Percentiles rank a stretch among this genome's conserved stretches.
These are phyloP conservation scores for Taiozyma sp. DNA, from an alignment of 1,139 yeast species.

Conservation along the genomic window DNA sequence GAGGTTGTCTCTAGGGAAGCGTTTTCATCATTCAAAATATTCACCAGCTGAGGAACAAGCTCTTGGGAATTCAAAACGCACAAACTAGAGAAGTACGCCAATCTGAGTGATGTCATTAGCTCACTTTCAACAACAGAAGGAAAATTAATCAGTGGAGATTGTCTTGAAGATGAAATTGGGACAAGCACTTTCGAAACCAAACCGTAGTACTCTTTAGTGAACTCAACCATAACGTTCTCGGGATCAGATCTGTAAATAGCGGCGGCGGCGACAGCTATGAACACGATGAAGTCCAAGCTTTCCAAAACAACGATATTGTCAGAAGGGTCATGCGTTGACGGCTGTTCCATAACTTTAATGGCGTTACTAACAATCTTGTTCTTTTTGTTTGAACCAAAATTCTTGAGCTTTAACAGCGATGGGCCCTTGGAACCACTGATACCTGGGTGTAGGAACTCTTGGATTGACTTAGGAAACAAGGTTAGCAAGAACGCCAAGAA, in stretches of 20 bases:
- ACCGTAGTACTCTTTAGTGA: constrained; percentile 37
- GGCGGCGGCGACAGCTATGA: constrained; percentile 34
- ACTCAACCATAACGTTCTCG: constrained; percentile 39
- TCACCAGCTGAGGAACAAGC: constrained; percentile 22
- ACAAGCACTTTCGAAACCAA: constrained; percentile 30
- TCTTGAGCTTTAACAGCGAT: constrained; percentile 18
- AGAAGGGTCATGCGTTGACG: constrained; percentile 11
- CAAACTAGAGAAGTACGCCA: constrained; percentile 22
- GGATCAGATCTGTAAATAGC: constrained; percentile 41
- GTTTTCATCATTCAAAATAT: constrained; percentile 17
- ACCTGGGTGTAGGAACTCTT: constrained; percentile 6
- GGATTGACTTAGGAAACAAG: constrained; percentile 25
- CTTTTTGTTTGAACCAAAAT: constrained; percentile 20
- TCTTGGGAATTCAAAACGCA: constrained; percentile 22
- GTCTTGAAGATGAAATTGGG: constrained; percentile 17
- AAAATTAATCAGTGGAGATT: constrained; percentile 13
- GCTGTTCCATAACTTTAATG: constrained; percentile 28
- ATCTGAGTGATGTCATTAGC: constrained; percentile 18
- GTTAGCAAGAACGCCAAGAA: constrained; percentile 29
- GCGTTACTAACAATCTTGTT: constrained; percentile 31
- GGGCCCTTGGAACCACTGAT: constrained; percentile 7
- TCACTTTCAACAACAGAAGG: constrained; percentile 16
- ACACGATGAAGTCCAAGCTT: constrained; percentile 34
- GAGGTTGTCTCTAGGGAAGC: constrained; percentile 18
- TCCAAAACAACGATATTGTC: constrained; percentile 29